phyloP scores from a whole-genome alignment of 345 rosid species.

The Eucalyptus pumila region DNA sequence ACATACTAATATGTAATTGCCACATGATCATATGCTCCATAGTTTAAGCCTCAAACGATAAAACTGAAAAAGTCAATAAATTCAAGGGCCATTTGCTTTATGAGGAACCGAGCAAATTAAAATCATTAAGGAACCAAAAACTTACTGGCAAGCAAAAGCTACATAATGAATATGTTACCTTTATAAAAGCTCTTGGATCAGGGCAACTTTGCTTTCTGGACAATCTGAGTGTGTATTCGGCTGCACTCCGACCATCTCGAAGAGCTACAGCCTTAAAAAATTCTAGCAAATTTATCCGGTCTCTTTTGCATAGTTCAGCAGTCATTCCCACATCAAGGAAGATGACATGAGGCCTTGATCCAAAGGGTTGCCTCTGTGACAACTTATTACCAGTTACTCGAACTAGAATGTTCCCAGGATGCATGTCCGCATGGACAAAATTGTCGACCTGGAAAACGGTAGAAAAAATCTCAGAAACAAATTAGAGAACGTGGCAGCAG shows the following conservation, averaged over 20 bases:
- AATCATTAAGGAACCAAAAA: neutral
- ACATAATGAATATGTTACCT: constrained; percentile 20
- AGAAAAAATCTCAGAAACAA: neutral
- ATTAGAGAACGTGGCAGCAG: neutral
- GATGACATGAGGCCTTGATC: constrained; percentile 82
- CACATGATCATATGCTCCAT: neutral
- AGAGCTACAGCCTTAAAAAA: constrained; percentile 91
- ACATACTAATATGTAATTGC: neutral
- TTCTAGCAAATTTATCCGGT: constrained; percentile 64
- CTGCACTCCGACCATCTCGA: constrained; percentile 89
- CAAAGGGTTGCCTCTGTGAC: constrained; percentile 52
- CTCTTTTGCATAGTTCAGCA: constrained; percentile 83
- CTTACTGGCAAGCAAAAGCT: neutral
- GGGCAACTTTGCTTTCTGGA: constrained; percentile 91
- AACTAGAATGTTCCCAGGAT: constrained; percentile 96
- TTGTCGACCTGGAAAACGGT: constrained; percentile 64
- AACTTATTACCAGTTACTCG: constrained; percentile 48
- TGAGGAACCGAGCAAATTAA: neutral
- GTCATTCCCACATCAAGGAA: constrained; percentile 99
- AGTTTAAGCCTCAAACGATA: neutral
- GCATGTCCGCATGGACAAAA: constrained; percentile 98
- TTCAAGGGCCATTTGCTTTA: neutral
- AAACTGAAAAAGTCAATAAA: neutral
- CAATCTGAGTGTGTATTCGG: constrained; percentile 64
- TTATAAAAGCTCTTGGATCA: constrained; percentile 68